Evolutionary conservation across 1,139 yeast species (phyloP).

Genomic region (Hyphopichia buzzinii): DNA sequence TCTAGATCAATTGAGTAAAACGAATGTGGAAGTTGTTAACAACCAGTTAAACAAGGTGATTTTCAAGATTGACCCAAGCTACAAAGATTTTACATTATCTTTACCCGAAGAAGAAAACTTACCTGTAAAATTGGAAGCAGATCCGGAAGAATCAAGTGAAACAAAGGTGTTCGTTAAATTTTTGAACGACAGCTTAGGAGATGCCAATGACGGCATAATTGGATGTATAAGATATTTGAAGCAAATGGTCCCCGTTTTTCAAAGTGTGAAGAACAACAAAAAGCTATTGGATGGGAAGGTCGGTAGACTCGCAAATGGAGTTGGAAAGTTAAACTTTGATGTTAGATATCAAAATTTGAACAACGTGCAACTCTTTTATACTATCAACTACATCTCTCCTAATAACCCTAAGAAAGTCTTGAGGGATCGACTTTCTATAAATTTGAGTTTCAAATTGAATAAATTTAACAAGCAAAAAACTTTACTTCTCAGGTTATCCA

Average conservation of each 20-base stretch:
- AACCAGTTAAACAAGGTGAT: constrained; percentile 29
- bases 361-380: constrained; percentile 32
- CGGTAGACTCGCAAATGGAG: constrained; percentile 28
- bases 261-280: constrained; percentile 20
- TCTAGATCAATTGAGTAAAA: constrained; percentile 31
- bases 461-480: constrained; percentile 26
- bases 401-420: constrained; percentile 30
- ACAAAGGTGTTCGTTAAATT: constrained; percentile 23
- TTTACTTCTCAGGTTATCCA: constrained; percentile 27
- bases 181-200: constrained; percentile 23
- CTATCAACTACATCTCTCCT: constrained; percentile 27
- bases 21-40: constrained; percentile 25
- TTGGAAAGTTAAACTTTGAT: constrained; percentile 32
- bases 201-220: constrained; percentile 19
- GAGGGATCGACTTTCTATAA: constrained; percentile 35
- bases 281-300: constrained; percentile 9
- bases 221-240: constrained; percentile 34
- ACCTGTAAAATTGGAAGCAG: constrained; percentile 1
- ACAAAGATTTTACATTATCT: constrained; percentile 1
- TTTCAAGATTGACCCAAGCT: constrained; percentile 22
- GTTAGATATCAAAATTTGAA: constrained; percentile 32
- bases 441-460: constrained; percentile 31
- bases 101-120: constrained; percentile 4
- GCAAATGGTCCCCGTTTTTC: constrained; percentile 30
- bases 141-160: constrained; percentile 11